Evolutionary conservation across 31 red algal species (phyloP), one percentile per base, ranked within the genome.

Genomic region (Bonnemaisonia californica): DNA sequence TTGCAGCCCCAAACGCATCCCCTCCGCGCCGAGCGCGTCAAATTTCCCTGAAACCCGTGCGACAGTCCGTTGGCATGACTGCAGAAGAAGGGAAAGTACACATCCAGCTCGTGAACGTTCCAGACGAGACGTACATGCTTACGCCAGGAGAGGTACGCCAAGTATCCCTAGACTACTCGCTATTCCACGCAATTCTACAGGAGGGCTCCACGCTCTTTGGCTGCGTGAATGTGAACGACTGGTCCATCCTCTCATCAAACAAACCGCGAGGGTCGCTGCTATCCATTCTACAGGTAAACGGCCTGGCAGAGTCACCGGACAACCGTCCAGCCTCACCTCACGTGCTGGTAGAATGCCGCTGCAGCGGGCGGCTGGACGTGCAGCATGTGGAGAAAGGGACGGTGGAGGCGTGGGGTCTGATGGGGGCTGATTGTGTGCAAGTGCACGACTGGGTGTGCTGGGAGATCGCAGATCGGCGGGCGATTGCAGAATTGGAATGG

Each of bases 401-500:
- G 59, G 26, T 57, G 59, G 12, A 62, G 48, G 0, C 34, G 35
- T 79, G 29, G 42, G 21, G 70, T 37, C 41, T 27, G 37, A 30
- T 68, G 30, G 27, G 59, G 37, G 79, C 57, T 24, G 22, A 61
- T 60, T 71, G 79, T 2, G 21, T 18, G 34, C 22, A 29, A 4
- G 79, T 91, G 23, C 42, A 65, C 22, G 87, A 91, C 61, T 54
- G 62, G 69, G 37, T 39, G 48, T 35, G 41, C 32, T 65, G 63
- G 21, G 58, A 61, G 11, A 58, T 83, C 40, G 57, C 69, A 31
- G 87, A 91, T 32, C 56, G 87, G 28, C 3, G 29, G 58, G 65
- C 69, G 71, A 39, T 91, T 16, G 79, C 87, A 12, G 22, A 27
- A 2, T 62, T 83, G 37, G 87, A 91, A 73, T 91, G 87, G 87